phyloP scores from a whole-genome alignment of 148 eudicot genomes.

The Rhododendron vialii region DNA sequence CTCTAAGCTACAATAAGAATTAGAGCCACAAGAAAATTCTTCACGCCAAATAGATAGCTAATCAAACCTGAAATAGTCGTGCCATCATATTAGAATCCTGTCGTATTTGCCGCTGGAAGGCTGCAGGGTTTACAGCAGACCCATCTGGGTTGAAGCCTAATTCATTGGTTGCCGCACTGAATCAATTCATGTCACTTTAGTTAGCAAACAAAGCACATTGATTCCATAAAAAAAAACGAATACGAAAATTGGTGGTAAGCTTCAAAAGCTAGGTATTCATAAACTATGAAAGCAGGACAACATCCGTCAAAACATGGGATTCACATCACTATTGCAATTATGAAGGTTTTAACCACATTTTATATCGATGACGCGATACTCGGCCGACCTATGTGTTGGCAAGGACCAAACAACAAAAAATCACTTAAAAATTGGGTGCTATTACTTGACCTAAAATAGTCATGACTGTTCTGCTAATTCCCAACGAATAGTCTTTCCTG shows the following conservation, averaged over 20 bases:
- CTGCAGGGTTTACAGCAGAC: conserved; percentile 94
- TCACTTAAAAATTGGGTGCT: neutral
- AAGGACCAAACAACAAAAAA: neutral
- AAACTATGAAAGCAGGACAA: neutral
- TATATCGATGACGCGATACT: neutral
- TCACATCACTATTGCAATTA: neutral
- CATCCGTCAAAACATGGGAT: neutral
- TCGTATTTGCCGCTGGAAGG: conserved; percentile 78
- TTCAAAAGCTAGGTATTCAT: neutral
- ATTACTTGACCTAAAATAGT: neutral
- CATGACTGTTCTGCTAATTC: neutral
- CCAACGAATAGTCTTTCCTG: neutral
- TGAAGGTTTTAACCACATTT: neutral
- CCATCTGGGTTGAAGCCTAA: conserved; percentile 78
- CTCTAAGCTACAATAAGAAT: neutral
- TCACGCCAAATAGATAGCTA: neutral
- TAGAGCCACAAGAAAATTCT: neutral
- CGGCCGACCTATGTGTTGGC: neutral
- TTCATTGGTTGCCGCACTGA: conserved; percentile 50
- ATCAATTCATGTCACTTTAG: conserved; percentile 11
- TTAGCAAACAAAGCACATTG: neutral
- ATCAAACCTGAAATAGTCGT: conserved; percentile 74
- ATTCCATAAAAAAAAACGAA: neutral
- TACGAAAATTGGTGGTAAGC: neutral
- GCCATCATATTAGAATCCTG: conserved; percentile 77